Conservation (phyloP, 306 rosid genomes). For the Trifolium fragiferum region DNA sequence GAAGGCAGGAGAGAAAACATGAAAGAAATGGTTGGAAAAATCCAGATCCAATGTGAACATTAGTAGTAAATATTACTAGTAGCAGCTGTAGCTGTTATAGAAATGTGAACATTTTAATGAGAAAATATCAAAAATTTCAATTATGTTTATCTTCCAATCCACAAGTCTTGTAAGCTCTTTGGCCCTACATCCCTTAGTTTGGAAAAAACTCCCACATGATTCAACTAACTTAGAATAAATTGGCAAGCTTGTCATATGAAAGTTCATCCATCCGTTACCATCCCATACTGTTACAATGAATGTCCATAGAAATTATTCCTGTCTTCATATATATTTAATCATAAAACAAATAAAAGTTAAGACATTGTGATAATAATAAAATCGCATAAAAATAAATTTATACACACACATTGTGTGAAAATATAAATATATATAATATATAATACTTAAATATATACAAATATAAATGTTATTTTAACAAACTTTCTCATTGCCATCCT, state of each 20-base stretch:
- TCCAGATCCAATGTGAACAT: no score
- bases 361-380: no score
- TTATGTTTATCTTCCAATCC: constrained; percentile 15
- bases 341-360: no score
- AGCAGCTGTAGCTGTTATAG: not conserved
- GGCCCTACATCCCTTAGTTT: constrained; percentile 24
- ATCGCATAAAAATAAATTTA: no score
- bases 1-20: no score
- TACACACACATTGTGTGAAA: no score
- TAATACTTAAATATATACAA: no score
- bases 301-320: constrained; percentile 11
- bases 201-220: constrained; percentile 38
- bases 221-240: constrained; percentile 43
- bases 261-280: not conserved
- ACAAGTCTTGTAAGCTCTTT: not conserved
- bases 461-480: no score
- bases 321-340: no score
- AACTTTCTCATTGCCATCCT: no score
- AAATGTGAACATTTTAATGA: constrained; percentile 39
- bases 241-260: constrained; percentile 17
- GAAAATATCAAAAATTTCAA: constrained; percentile 19
- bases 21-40: no score
- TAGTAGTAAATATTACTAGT: not conserved
- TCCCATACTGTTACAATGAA: constrained; percentile 18
- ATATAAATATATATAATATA: no score